Evolutionary conservation across 768 basidiomycete species (phyloP).

Genomic region (Lactarius psammicola): DNA sequence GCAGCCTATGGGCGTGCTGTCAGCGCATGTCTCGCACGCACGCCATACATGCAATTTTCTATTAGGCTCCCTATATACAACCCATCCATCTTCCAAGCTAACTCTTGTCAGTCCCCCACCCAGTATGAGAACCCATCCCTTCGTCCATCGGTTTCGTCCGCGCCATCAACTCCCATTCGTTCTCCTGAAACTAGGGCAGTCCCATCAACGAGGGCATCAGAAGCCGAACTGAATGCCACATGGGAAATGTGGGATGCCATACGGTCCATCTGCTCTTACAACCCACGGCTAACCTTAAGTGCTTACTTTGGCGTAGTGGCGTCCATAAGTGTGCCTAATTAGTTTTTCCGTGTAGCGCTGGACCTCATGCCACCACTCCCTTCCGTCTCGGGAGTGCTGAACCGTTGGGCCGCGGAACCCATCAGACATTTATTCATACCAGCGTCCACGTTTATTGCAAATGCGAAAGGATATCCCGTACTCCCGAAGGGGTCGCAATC

Average conservation of each 20-base stretch:
- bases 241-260: constrained; percentile 99
- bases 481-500: constrained; percentile 89
- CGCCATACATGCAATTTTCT: constrained; percentile 74
- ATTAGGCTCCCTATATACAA: constrained; percentile 83
- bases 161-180: constrained; percentile 29
- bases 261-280: constrained; percentile 84
- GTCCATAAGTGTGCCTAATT: constrained; percentile 19
- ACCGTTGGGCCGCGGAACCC: constrained; percentile 91
- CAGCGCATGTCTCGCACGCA: constrained; percentile 67
- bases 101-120: constrained; percentile 32
- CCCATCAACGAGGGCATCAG: constrained; percentile 42
- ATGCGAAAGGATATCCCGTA: constrained; percentile 95
- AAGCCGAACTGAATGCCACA: constrained; percentile 64
- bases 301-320: constrained; percentile 31
- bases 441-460: constrained; percentile 89
- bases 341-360: constrained; percentile 57
- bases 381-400: constrained; percentile 66
- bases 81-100: constrained; percentile 55
- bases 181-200: constrained; percentile 32
- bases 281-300: constrained; percentile 71
- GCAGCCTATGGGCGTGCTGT: constrained; percentile 93
- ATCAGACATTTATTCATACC: constrained; percentile 88
- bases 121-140: constrained; percentile 18
- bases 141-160: constrained; percentile 24
- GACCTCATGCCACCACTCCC: constrained; percentile 91